Evolutionary conservation across 345 rosid genomes (phyloP), one percentile per base, ranked within the genome.

Genomic region (Tarenaya hassleriana): DNA sequence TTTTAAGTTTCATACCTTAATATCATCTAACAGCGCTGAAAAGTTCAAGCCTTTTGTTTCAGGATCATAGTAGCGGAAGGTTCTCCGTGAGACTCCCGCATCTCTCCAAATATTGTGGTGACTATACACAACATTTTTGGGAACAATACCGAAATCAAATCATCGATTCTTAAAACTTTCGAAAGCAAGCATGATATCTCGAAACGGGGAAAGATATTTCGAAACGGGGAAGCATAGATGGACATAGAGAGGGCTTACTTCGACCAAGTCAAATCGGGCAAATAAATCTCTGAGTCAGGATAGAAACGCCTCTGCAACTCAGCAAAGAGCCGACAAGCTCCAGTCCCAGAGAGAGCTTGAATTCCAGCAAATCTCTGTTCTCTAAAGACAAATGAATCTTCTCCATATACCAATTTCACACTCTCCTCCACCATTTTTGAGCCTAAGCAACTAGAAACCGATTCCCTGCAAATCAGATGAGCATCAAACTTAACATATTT

Each of bases 311-410:
- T 78, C 58, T 76, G 88, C 45, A 76, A 74, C 59, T 81, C 82
- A 34, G 84, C 82, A 58, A 81, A 74, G 57, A 81, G 75, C 47
- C 84, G 78, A 54, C 88, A 81, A 1, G 77, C 84, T 16, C 84
- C 84, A 10, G 84, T 81, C 43, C 82, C 88, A 19, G 84, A 78
- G 19, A 81, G 67, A 19, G 82, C 75, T 38, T 67, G 80, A 32
- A 81, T 35, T 45, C 80, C 88, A 4, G 80, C 82, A 56, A 53
- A 72, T 52, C 70, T 78, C 41, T 61, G 60, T 64, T 76, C 70
- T 50, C 55, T 72, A n/a, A 76, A 19, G n/a, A 62, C 44, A 60
- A 58, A 70, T 0, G 81, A 71, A 68, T 74, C 75, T 27, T 46
- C 48, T 18, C 82, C 84, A 33, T 70, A 74, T 37, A 70, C 70